These are phyloP conservation scores for Spathaspora boniae DNA, from an alignment of 805 yeast species.

Conservation along the genomic window DNA sequence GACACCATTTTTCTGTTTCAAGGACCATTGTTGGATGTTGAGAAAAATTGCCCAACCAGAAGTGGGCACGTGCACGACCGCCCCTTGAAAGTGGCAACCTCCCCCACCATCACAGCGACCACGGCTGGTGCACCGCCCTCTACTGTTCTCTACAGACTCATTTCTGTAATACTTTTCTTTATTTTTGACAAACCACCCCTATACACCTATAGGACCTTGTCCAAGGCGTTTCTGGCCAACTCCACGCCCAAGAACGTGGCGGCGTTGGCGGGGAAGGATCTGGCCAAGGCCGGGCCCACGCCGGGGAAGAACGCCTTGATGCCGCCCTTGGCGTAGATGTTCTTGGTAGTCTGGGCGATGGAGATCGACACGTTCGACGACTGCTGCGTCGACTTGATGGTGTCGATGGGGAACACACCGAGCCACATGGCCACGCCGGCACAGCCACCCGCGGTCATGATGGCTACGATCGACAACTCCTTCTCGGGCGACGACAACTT, in stretches of 20 bases:
- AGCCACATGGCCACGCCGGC: slow-evolving; percentile 98
- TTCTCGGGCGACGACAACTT: slow-evolving; percentile 49
- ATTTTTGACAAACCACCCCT: too few species aligned
- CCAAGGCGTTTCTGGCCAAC: slow-evolving; percentile 51
- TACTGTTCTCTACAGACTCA: too few species aligned
- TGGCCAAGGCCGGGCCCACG: slow-evolving; percentile 87
- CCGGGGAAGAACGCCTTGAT: slow-evolving; percentile 95
- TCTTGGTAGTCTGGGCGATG: slow-evolving; percentile 61
- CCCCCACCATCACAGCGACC: too few species aligned
- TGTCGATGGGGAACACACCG: slow-evolving; percentile 92
- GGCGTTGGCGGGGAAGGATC: slow-evolving; percentile 99
- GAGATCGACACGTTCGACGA: slow-evolving; percentile 53
- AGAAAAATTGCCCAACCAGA: too few species aligned
- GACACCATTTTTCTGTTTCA: too few species aligned
- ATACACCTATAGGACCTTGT: slow-evolving; percentile 26
- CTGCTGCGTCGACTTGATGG: slow-evolving; percentile 83
- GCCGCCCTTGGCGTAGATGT: slow-evolving; percentile 75
- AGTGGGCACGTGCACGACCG: too few species aligned
- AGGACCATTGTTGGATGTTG: too few species aligned
- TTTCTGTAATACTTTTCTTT: too few species aligned
- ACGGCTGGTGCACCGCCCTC: too few species aligned
- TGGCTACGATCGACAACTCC: slow-evolving; percentile 64
- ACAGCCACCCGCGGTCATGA: slow-evolving; percentile 88
- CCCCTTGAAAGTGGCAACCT: too few species aligned
- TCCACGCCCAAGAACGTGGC: slow-evolving; percentile 97